Evolutionary conservation across 2,329 filamentous ascomycete species (phyloP).

Genomic region (Neurospora crassa): DNA sequence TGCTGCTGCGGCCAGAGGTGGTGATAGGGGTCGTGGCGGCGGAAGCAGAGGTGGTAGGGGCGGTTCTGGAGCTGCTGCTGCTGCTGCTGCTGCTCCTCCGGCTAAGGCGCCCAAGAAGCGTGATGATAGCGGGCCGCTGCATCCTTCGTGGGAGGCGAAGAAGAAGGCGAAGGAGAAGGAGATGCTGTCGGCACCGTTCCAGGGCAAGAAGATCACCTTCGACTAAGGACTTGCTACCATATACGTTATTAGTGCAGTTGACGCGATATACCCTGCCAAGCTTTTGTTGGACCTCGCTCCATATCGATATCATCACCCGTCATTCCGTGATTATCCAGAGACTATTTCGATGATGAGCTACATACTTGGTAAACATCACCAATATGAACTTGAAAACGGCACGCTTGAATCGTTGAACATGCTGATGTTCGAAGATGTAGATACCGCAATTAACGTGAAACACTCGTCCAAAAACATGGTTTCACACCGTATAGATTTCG

Average conservation of each 20-base stretch:
- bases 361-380: too few relatives aligned
- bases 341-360: background rate
- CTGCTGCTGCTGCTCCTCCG: constrained; percentile 13
- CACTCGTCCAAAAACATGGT: background rate
- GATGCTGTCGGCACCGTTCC: constrained; percentile 38
- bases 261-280: background rate
- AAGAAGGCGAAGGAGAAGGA: constrained; percentile 51
- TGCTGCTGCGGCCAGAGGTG: constrained; percentile 5
- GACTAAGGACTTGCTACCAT: constrained; percentile 31
- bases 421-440: background rate
- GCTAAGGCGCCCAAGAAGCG: constrained; percentile 10
- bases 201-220: constrained; percentile 50
- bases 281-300: background rate
- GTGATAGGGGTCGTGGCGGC: background rate
- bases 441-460: background rate
- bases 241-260: background rate
- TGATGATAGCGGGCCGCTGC: constrained; percentile 36
- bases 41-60: background rate
- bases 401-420: background rate
- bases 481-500: background rate
- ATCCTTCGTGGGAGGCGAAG: constrained; percentile 56
- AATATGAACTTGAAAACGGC: background rate
- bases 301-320: background rate
- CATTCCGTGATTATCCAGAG: too few relatives aligned
- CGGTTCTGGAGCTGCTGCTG: constrained; percentile 1